phyloP scores from a whole-genome alignment of 2,329 filamentous ascomycete genomes.

The Bertia moriformis region DNA sequence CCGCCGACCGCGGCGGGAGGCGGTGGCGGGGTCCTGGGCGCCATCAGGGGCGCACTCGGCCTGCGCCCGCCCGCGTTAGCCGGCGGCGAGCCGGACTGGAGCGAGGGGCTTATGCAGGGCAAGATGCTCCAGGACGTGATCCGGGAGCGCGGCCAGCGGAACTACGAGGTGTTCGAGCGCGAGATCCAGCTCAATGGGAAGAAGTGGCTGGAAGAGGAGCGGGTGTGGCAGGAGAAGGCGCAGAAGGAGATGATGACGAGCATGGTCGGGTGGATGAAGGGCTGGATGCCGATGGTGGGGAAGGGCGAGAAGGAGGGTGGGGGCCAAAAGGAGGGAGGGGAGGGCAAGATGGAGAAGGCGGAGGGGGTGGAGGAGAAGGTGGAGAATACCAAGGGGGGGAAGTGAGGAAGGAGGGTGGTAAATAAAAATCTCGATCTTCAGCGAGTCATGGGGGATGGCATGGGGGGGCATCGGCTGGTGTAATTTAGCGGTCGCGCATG shows the following conservation, averaged over 20 bases:
- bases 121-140: conserved; percentile 97
- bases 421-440: too few species aligned
- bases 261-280: conserved; percentile 68
- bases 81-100: conserved; percentile 56
- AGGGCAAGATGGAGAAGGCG: conserved; percentile 16
- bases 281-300: conserved; percentile 26
- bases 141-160: conserved; percentile 75
- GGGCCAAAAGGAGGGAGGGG: conserved; percentile 10
- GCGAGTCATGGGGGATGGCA: too few species aligned
- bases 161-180: conserved; percentile 77
- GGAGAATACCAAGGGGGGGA: conserved; percentile 18
- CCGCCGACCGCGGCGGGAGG: conserved; percentile 47
- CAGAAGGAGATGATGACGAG: conserved; percentile 83
- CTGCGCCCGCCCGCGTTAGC: conserved; percentile 43
- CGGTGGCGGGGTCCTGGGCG: conserved; percentile 59
- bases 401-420: too few species aligned
- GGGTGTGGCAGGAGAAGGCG: conserved; percentile 70
- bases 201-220: conserved; percentile 91
- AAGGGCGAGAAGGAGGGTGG: too few species aligned
- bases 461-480: too few species aligned
- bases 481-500: too few species aligned
- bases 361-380: conserved; percentile 20
- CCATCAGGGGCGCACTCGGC: conserved; percentile 63
- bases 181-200: conserved; percentile 88
- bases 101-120: conserved; percentile 71